A percentile compares a stretch with the other conserved stretches of the same genome.
These are phyloP conservation scores for Trametes cubensis DNA, from an alignment of 768 basidiomycete species.

Conservation along the genomic window DNA sequence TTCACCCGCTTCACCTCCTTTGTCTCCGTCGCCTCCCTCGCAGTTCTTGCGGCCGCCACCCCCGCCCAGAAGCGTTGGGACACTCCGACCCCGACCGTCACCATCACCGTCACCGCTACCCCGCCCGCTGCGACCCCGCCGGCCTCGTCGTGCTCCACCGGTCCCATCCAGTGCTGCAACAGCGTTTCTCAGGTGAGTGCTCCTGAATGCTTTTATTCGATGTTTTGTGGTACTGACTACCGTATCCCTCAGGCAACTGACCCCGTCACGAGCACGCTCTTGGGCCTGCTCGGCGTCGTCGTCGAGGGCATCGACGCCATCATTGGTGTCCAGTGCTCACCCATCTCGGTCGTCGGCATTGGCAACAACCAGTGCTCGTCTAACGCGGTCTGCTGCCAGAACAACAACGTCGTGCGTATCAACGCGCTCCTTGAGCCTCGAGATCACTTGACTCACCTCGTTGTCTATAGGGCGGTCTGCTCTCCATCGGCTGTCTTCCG, in stretches of 20 bases:
- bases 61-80: conserved; percentile 11
- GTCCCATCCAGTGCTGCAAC: conserved; percentile 19
- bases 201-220: too few relatives aligned
- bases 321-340: conserved; percentile 17
- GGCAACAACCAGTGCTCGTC: background rate
- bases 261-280: background rate
- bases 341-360: conserved; percentile 19
- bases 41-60: conserved; percentile 24
- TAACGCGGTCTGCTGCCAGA: conserved; percentile 19
- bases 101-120: conserved; percentile 20
- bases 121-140: background rate
- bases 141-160: conserved; percentile 14
- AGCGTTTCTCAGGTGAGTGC: conserved; percentile 1
- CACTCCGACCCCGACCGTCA: conserved; percentile 3
- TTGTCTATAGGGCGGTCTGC: conserved; percentile 11
- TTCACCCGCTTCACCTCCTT: conserved; percentile 8
- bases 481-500: conserved; percentile 25
- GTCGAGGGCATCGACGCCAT: conserved; percentile 3
- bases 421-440: too few relatives aligned
- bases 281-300: conserved; percentile 18
- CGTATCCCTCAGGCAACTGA: background rate
- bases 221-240: too few relatives aligned
- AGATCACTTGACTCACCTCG: too few relatives aligned
- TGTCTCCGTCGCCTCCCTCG: conserved; percentile 12
- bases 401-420: conserved; percentile 17